phyloP scores from a whole-genome alignment of 495 filamentous ascomycete species.

The Penicillium soppii region DNA sequence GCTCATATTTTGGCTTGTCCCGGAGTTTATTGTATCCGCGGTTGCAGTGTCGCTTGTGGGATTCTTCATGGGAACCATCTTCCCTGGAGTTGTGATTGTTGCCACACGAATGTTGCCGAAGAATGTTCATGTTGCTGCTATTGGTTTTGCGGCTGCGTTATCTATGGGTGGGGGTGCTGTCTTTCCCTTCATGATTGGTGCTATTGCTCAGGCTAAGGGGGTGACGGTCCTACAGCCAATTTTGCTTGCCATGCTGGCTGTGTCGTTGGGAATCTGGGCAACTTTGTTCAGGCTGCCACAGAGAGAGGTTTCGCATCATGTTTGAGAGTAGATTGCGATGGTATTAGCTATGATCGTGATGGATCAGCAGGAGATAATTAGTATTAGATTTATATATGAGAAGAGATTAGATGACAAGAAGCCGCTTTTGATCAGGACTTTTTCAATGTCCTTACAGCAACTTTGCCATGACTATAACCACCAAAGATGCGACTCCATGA shows the following conservation, averaged over 20 bases:
- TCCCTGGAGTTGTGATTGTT: slow-evolving; percentile 72
- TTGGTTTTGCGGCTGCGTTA: slow-evolving; percentile 78
- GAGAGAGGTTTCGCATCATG: slow-evolving; percentile 2
- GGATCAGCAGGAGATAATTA: too few relatives aligned
- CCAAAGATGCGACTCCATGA: too few relatives aligned
- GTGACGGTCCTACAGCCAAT: slow-evolving; percentile 69
- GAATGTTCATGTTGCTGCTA: slow-evolving; percentile 70
- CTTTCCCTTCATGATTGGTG: slow-evolving; percentile 71
- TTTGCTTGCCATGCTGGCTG: slow-evolving; percentile 48
- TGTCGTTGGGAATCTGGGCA: slow-evolving; percentile 18
- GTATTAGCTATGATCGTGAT: too few relatives aligned
- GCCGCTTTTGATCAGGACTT: too few relatives aligned
- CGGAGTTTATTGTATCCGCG: slow-evolving; percentile 66
- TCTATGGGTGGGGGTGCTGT: slow-evolving; percentile 69
- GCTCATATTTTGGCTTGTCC: slow-evolving; percentile 63
- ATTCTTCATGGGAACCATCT: slow-evolving; percentile 61
- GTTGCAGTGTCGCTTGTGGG: slow-evolving; percentile 64
- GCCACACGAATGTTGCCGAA: slow-evolving; percentile 73
- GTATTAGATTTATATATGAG: too few relatives aligned
- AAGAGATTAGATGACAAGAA: too few relatives aligned
- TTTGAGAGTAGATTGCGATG: neutral
- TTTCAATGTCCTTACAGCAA: too few relatives aligned
- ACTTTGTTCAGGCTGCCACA: slow-evolving; percentile 11
- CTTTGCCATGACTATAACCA: too few relatives aligned
- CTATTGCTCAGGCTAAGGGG: slow-evolving; percentile 68